phyloP scores from a whole-genome alignment of 2,329 filamentous ascomycete species.

The Ceratocystis cubensis region DNA sequence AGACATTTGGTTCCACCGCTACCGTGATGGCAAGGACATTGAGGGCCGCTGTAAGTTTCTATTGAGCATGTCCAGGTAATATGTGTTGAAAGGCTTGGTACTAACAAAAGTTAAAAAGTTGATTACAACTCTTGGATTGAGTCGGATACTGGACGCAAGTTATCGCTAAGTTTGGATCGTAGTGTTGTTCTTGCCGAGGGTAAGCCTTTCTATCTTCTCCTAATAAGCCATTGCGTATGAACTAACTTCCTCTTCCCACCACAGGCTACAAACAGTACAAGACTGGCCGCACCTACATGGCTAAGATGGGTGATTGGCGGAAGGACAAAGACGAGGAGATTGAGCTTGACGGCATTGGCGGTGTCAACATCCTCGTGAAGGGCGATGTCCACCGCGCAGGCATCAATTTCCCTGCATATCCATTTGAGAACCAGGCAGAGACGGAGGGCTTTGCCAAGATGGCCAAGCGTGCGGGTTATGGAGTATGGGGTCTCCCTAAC shows the following conservation, averaged over 20 bases:
- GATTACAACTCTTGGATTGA: slow-evolving; percentile 99
- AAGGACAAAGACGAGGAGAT: slow-evolving; percentile 87
- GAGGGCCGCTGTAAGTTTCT: slow-evolving; percentile 73
- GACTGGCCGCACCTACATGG: slow-evolving; percentile 83
- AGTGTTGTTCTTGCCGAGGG: slow-evolving; percentile 82
- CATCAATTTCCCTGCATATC: slow-evolving; percentile 96
- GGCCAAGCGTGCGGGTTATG: slow-evolving; percentile 90
- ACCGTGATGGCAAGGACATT: slow-evolving; percentile 64
- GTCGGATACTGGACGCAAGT: slow-evolving; percentile 67
- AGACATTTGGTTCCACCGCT: slow-evolving; percentile 98
- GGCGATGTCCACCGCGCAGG: slow-evolving; percentile 92
- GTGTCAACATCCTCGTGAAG: slow-evolving; percentile 95
- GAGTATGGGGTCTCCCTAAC: slow-evolving; percentile 85
- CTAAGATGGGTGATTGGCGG: slow-evolving; percentile 80
- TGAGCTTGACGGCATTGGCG: slow-evolving; percentile 86
- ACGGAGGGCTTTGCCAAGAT: slow-evolving; percentile 98
- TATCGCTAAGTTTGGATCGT: slow-evolving; percentile 61
- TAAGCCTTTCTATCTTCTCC: slow-evolving; percentile 27
- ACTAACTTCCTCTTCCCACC: slow-evolving; percentile 23
- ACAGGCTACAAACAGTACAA: slow-evolving; percentile 84
- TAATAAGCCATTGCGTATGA: not conserved
- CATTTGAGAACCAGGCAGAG: slow-evolving; percentile 97
- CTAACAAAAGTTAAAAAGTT: slow-evolving; percentile 41
- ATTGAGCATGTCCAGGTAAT: not conserved
- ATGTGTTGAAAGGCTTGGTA: not conserved